Base-by-base conservation (phyloP, 179 eudicot genomes). In the Beta corolliflora region DNA sequence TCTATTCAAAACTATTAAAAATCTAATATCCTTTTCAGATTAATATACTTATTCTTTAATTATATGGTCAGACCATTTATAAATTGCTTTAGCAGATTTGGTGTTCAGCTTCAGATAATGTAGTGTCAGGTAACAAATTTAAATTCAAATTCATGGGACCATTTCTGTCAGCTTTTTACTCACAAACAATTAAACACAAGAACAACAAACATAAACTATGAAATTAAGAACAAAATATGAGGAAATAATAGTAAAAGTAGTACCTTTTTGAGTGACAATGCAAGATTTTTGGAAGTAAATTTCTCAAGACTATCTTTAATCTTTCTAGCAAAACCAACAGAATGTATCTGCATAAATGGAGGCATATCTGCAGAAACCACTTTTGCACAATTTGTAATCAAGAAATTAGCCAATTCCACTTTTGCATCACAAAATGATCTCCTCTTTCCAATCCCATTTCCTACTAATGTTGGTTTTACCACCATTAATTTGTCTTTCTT, bases 341-440 rank as follows among this genome's bases (percentile, higher is more conserved):
- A 98, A 84, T 95, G 98, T n/a, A 92, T 92, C 84, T 94, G 97
- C 93, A 95, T 92, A 77, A 88, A 90, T 11, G 97, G 92, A 0
- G 95, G 90, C 99, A 95, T 95, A 84, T 94, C 98, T 79, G 89
- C 92, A 46, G 95, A 85, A 61, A 94, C 93, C 46, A 95, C 89
- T 84, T 88, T 95, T 14, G 92, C 99, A 80, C 97, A 93, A 77
- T 77, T 90, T 52, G 86, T 89, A 5, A 89, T 79, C 76, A 95
- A 81, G 87, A 92, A 93, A 81, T 92, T 90, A 55, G 80, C 91
- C 80, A 95, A 76, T 83, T 94, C 98, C 29, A 86, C 83, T 65
- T 89, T 81, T 23, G 86, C 84, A 77, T 88, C 89, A 82, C 95
- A 75, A 80, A 86, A 87, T 63, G 95, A 92, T 81, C 86, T 88